Base-by-base conservation (phyloP, 208 protist species). In the Leishmania braziliensis region DNA sequence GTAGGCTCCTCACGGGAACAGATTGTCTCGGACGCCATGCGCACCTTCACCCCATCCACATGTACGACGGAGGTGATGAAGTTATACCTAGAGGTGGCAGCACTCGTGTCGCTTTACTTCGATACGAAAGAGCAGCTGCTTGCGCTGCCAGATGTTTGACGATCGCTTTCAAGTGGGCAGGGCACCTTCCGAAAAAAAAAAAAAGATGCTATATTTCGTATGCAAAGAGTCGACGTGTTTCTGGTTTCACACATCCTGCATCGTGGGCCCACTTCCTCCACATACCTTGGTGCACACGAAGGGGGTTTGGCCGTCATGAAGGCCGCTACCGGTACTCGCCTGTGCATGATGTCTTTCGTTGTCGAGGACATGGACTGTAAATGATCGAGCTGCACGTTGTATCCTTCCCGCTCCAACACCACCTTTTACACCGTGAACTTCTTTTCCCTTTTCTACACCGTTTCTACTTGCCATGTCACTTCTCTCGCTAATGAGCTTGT, bases 71-170 rank as follows among this genome's bases (percentile, higher is more conserved):
- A 93, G 75, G 92, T 96, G 53, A 88, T 86, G 70, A 85, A 93
- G 43, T 74, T 91, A 33, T 94, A 91, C 56, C 84, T 96, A 46
- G 92, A 96, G 50, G 90, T 96, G 2, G 88, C 94, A 2, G 84
- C 88, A 2, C 86, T 97, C 18, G 90, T 96, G 12, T 95, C 94
- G 18, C 83, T 93, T 29, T 97, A 96, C 76, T 97, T 94, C 73
- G 90, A 95, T 58, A 92, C 91, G 12, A 79, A 93, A 53, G 91
- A 95, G 71, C 83, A 93, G 75, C 86, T 95, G 12, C 72, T 77
- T 9, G 79, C 83, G 48, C 53, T 93, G 60, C 83, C 83, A 2
- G 84, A 91, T 62, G 70, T 90, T 36, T 86, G 62, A 80, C 33
- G 77, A 46, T 46, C 1, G 33, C 23, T 51, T 36, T 53, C 9